Conservation (phyloP, 805 yeast genomes). For the Limtongia smithiae region DNA sequence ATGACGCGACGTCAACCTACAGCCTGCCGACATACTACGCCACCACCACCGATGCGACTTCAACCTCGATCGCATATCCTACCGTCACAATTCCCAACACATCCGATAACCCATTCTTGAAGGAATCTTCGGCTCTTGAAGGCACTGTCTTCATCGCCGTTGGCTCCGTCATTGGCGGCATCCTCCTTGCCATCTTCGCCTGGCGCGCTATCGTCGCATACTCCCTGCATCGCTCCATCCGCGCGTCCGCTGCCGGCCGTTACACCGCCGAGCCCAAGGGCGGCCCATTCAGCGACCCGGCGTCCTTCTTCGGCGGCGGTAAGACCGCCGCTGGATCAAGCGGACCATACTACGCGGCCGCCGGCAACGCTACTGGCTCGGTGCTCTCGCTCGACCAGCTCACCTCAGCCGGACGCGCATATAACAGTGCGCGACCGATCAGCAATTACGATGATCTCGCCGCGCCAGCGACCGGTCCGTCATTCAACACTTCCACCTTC, state of each 20-base stretch:
- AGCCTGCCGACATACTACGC: conserved; percentile 2
- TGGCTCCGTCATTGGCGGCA: conserved; percentile 63
- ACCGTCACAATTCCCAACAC: conserved; percentile 56
- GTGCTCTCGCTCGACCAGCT: conserved; percentile 23
- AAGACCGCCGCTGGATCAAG: not conserved
- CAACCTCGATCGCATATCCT: conserved; percentile 36
- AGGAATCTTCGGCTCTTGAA: conserved; percentile 50
- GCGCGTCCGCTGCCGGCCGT: conserved; percentile 39
- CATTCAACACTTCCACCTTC: conserved; percentile 43
- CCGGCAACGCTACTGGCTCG: conserved; percentile 17
- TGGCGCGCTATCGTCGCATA: conserved; percentile 53
- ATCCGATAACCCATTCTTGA: conserved; percentile 60
- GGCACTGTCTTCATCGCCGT: conserved; percentile 84
- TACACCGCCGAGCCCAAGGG: conserved; percentile 28
- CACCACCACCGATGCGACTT: conserved; percentile 1
- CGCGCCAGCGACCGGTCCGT: conserved; percentile 26
- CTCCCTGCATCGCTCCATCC: conserved; percentile 52
- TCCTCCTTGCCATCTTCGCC: conserved; percentile 48
- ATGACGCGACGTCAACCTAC: conserved; percentile 8
- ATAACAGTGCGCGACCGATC: conserved; percentile 21
- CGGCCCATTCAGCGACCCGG: not conserved
- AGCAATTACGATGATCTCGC: conserved; percentile 21
- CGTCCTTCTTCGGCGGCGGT: conserved; percentile 5
- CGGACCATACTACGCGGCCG: conserved; percentile 25
- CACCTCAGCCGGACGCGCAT: conserved; percentile 17